A percentile compares a stretch with the other conserved stretches of the same genome.
Evolutionary conservation across 441 rosid genomes (phyloP).

Genomic region (Adansonia madagascariensis): DNA sequence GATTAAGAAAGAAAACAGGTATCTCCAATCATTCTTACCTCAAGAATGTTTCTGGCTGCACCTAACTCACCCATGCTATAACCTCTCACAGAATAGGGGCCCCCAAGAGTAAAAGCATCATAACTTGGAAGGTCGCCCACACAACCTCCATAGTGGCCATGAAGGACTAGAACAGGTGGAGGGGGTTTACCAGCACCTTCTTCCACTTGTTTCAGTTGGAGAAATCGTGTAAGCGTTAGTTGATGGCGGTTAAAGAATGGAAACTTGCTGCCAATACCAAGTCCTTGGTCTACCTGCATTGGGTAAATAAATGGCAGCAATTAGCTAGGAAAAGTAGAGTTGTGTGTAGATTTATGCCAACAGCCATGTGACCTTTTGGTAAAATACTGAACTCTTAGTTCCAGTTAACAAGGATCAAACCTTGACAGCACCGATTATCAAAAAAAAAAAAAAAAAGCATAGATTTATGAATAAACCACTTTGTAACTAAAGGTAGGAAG

Average conservation of each 20-base stretch:
- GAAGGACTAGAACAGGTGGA: constrained; percentile 88
- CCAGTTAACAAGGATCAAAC: too few relatives aligned
- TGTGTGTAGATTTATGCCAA: too few relatives aligned
- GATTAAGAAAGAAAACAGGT: neutral
- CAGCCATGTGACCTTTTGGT: too few relatives aligned
- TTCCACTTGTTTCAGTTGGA: constrained; percentile 78
- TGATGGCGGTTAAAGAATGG: constrained; percentile 96
- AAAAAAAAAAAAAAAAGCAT: too few relatives aligned
- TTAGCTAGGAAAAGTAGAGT: neutral
- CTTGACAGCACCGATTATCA: too few relatives aligned
- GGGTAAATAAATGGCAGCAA: constrained; percentile 23
- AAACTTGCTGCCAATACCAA: constrained; percentile 89
- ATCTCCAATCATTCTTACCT: constrained; percentile 54
- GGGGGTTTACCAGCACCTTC: constrained; percentile 81
- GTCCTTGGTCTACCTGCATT: constrained; percentile 91
- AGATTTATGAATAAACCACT: neutral
- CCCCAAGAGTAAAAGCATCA: constrained; percentile 94
- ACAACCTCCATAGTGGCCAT: constrained; percentile 96
- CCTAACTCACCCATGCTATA: constrained; percentile 99
- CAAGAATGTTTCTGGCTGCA: constrained; percentile 88
- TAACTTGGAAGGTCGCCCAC: constrained; percentile 95
- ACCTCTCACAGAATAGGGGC: constrained; percentile 95
- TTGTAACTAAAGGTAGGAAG: neutral
- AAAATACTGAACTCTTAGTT: too few relatives aligned
- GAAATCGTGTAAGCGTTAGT: constrained; percentile 71